phyloP scores from a whole-genome alignment of 805 yeast species.

The Candida nitratophila region DNA sequence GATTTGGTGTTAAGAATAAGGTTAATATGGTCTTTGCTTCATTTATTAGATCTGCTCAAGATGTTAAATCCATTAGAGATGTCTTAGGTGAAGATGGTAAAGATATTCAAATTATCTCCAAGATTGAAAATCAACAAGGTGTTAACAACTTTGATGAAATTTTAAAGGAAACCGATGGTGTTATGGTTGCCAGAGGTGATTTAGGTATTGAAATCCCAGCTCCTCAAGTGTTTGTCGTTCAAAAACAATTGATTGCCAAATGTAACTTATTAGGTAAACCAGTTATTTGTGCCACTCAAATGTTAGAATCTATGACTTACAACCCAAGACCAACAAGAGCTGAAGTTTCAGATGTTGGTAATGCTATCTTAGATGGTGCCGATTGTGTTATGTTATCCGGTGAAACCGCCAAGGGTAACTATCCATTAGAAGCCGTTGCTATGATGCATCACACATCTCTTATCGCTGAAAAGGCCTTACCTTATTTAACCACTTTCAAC shows the following conservation, averaged over 20 bases:
- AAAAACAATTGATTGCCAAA: constrained; percentile 97
- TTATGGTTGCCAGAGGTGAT: constrained; percentile 99
- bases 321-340: constrained; percentile 99
- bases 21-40: constrained; percentile 99
- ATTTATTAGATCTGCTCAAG: constrained; percentile 91
- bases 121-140: constrained; percentile 99
- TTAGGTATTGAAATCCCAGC: constrained; percentile 99
- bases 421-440: constrained; percentile 94
- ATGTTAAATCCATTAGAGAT: constrained; percentile 82
- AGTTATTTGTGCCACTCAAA: constrained; percentile 98
- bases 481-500: constrained; percentile 75
- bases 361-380: constrained; percentile 98
- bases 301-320: constrained; percentile 99
- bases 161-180: constrained; percentile 93
- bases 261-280: constrained; percentile 99
- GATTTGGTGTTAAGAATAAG: constrained; percentile 93
- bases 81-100: constrained; percentile 97
- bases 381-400: constrained; percentile 99
- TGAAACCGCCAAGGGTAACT: constrained; percentile 99
- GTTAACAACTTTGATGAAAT: constrained; percentile 98
- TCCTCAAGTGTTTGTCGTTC: constrained; percentile 96
- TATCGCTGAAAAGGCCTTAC: constrained; percentile 94
- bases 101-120: constrained; percentile 92
- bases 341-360: constrained; percentile 98
- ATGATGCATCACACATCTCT: constrained; percentile 98